Base-by-base conservation (phyloP, 2,329 filamentous ascomycete species). In the Scytalidium lignicola region DNA sequence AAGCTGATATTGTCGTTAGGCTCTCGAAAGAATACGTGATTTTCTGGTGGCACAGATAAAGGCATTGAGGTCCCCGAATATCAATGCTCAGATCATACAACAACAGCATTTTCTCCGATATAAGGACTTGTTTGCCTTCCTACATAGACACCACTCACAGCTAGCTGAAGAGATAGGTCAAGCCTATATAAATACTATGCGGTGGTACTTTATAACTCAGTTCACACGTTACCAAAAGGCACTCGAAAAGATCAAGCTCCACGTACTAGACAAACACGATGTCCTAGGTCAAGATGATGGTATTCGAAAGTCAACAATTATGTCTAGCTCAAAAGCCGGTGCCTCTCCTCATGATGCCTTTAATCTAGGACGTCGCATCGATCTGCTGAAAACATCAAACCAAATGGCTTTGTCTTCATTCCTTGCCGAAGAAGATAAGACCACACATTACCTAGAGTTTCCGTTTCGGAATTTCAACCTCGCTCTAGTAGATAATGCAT, bases 151-250 rank as follows among this genome's bases (percentile, higher is more conserved):
- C 56, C 90, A 97, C 60, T 74, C 86, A 1, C 76, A 81, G n/a
- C 80, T 99, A 5, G 90, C 89, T 8, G 85, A 91, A 47, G 89
- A 99, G 67, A 95, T 99, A 56, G 84, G 84, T 8, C 86, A 90
- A 65, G 93, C 95, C 3, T 99, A 99, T 62, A 85, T 95, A 72
- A 96, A 96, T 66, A 99, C 95, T 0, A 99, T 99, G 90, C 83
- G 90, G 47, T 99, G 93, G 93, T 99, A 99, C 64, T 97, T 97
- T 65, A 71, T 86, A 47, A 93, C 87, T 56, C 89, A 96, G 65
- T 99, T 99, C 64, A 83, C 81, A 3, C 84, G 92, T 28, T 99
- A 99, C 66, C 83, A 87, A 55, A 83, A 85, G 58, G 85, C 93
- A 0, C 74, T 99, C 5, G 85, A 86, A 48, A 95, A 90, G 66